Percentiles rank a stretch among this genome's conserved stretches.
Evolutionary conservation across 2,329 filamentous ascomycete genomes (phyloP).

Genomic region (Cytospora paraplurivora): DNA sequence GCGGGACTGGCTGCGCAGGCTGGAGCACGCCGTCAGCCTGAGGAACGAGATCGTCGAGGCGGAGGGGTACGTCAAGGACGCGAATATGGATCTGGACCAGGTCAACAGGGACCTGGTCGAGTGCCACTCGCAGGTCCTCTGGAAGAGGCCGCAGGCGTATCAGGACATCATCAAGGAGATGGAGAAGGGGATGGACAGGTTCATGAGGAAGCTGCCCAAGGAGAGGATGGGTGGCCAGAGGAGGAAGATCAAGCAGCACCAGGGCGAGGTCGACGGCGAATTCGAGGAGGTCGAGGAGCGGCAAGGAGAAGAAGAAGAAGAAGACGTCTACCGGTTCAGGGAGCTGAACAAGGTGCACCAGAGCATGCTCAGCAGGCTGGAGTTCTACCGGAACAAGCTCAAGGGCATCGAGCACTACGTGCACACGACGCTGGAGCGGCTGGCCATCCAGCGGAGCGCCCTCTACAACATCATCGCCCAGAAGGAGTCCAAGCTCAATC

Average conservation of each 20-base stretch:
- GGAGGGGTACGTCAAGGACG: conserved; percentile 55
- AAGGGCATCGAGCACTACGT: conserved; percentile 65
- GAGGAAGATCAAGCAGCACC: conserved; percentile 7
- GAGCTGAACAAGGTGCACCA: conserved; percentile 50
- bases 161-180: conserved; percentile 54
- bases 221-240: conserved; percentile 30
- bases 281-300: conserved; percentile 1
- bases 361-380: conserved; percentile 55
- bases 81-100: conserved; percentile 58
- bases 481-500: conserved; percentile 64
- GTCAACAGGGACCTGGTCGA: conserved; percentile 65
- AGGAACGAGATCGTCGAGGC: conserved; percentile 60
- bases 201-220: conserved; percentile 37
- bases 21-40: conserved; percentile 64
- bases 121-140: conserved; percentile 63
- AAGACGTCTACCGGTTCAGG: conserved; percentile 32
- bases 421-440: conserved; percentile 60
- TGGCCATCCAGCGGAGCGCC: conserved; percentile 63
- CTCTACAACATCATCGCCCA: conserved; percentile 68
- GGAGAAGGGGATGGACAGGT: conserved; percentile 49
- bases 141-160: conserved; percentile 65
- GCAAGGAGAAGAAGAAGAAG: conserved; percentile 25
- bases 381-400: conserved; percentile 64
- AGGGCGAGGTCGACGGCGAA: too few relatives aligned
- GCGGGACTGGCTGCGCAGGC: conserved; percentile 60